These are phyloP conservation scores for Penicillium cinerascens DNA, from an alignment of 495 filamentous ascomycete genomes.

Conservation along the genomic window DNA sequence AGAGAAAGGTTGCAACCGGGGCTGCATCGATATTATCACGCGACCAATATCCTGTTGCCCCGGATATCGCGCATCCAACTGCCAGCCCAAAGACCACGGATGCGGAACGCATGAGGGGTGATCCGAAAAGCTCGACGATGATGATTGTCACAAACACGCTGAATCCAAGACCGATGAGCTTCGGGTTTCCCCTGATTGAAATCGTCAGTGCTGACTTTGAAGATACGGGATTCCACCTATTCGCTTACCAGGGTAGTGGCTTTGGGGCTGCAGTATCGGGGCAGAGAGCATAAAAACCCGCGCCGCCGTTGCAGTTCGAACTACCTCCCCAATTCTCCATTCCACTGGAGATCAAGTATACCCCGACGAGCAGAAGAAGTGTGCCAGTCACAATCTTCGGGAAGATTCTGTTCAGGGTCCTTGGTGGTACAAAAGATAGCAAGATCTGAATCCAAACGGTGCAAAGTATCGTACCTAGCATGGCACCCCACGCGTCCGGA, in stretches of 20 bases:
- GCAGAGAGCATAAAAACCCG: slow-evolving; percentile 56
- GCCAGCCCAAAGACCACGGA: slow-evolving; percentile 73
- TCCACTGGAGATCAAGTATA: slow-evolving; percentile 67
- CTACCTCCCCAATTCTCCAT: slow-evolving; percentile 81
- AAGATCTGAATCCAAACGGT: slow-evolving; percentile 42
- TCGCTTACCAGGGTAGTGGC: slow-evolving; percentile 55
- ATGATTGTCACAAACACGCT: slow-evolving; percentile 79
- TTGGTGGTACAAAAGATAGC: slow-evolving; percentile 45
- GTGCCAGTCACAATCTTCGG: slow-evolving; percentile 79
- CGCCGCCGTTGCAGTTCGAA: slow-evolving; percentile 52
- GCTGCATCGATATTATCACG: slow-evolving; percentile 56
- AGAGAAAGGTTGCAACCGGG: slow-evolving; percentile 76
- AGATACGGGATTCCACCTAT: neutral
- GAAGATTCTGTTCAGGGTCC: slow-evolving; percentile 66
- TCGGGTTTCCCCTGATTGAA: slow-evolving; percentile 60
- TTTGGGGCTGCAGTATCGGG: slow-evolving; percentile 66
- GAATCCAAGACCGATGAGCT: slow-evolving; percentile 80
- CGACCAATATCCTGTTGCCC: slow-evolving; percentile 74
- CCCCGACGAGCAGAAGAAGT: slow-evolving; percentile 67
- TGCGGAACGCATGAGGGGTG: slow-evolving; percentile 65
- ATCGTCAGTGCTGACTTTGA: neutral
- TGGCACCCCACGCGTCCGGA: slow-evolving; percentile 76
- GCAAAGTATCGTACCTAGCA: slow-evolving; percentile 66
- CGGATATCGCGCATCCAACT: slow-evolving; percentile 77
- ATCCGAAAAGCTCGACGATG: slow-evolving; percentile 71